These are phyloP conservation scores for Solanum paucissectum DNA, from an alignment of 257 asterid genomes.

Conservation along the genomic window DNA sequence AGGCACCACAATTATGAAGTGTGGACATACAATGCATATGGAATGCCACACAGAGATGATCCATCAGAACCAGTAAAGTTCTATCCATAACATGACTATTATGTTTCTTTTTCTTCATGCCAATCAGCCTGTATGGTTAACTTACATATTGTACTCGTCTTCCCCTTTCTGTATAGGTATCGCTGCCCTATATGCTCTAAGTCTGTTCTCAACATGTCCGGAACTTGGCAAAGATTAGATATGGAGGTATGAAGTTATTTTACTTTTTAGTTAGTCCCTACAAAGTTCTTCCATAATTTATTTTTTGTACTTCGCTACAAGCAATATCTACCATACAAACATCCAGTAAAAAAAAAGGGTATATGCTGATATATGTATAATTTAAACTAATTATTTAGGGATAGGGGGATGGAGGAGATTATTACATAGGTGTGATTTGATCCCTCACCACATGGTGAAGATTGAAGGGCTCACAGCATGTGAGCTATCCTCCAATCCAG, in stretches of 20 bases:
- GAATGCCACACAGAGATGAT: conserved; percentile 61
- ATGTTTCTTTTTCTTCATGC: background rate
- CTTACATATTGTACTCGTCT: background rate
- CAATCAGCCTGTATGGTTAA: background rate
- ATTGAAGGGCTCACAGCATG: background rate
- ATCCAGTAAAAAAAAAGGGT: background rate
- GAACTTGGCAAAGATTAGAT: conserved; percentile 59
- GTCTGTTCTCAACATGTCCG: conserved; percentile 53
- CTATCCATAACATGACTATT: background rate
- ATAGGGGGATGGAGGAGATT: background rate
- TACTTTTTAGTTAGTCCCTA: background rate
- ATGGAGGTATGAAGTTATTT: conserved; percentile 45
- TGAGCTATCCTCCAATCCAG: background rate
- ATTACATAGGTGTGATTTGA: background rate
- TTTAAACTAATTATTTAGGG: background rate
- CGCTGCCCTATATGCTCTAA: conserved; percentile 93
- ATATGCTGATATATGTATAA: background rate
- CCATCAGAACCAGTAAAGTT: conserved; percentile 52
- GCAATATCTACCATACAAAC: background rate
- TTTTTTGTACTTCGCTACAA: background rate
- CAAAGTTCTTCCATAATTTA: background rate
- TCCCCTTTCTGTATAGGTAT: conserved; percentile 36
- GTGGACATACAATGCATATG: conserved; percentile 86
- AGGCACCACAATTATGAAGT: conserved; percentile 59
- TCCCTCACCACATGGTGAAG: background rate